Evolutionary conservation across 164 flowering plant species (phyloP).

Genomic region (Tinospora cordifolia): DNA sequence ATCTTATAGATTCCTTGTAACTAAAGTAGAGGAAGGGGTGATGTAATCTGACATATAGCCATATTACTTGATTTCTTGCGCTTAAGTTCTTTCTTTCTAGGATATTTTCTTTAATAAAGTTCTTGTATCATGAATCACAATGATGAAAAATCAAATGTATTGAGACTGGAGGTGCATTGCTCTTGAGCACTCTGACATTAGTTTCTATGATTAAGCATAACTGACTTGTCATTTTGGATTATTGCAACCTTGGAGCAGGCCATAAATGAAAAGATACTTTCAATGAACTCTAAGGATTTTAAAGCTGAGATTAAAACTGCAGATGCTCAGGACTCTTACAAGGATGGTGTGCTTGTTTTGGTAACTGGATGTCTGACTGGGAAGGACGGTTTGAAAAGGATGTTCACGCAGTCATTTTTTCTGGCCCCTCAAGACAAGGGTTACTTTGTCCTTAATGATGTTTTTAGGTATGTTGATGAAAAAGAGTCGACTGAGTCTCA

Average conservation of each 20-base stretch:
- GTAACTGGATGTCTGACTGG: constrained; percentile 73
- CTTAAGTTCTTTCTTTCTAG: not conserved
- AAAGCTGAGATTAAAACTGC: constrained; percentile 70
- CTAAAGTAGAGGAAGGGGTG: not conserved
- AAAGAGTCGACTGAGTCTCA: constrained; percentile 18
- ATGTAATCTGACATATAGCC: not conserved
- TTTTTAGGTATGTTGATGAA: constrained; percentile 59
- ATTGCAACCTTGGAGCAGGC: constrained; percentile 35
- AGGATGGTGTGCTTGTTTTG: constrained; percentile 56
- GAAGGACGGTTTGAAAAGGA: constrained; percentile 44
- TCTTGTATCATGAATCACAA: not conserved
- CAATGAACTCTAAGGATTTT: constrained; percentile 44
- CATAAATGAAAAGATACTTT: constrained; percentile 66
- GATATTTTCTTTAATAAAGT: not conserved
- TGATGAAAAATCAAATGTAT: not conserved
- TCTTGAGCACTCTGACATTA: not conserved
- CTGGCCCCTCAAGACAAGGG: constrained; percentile 69
- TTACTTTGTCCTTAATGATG: constrained; percentile 46
- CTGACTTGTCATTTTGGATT: not conserved
- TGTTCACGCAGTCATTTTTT: constrained; percentile 66
- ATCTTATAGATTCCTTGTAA: not conserved
- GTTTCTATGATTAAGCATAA: not conserved
- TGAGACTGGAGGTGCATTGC: not conserved
- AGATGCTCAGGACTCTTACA: constrained; percentile 64
- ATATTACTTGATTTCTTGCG: not conserved